Evolutionary conservation across 805 yeast species (phyloP).

Genomic region (Torulaspora quercuum): DNA sequence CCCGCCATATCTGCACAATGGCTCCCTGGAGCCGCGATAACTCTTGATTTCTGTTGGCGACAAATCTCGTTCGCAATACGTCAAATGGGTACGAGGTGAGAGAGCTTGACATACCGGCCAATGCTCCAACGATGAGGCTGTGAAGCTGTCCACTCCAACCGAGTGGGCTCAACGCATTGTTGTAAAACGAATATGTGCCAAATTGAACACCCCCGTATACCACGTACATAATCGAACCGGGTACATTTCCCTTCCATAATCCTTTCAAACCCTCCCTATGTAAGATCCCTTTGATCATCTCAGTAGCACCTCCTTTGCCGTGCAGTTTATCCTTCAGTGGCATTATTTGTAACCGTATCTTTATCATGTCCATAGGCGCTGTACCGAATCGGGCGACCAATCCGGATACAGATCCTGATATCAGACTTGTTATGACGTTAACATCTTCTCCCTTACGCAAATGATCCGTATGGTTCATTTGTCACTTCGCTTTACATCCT

Average conservation of each 20-base stretch:
- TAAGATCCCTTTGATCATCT: constrained; percentile 44
- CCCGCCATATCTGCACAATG: constrained; percentile 33
- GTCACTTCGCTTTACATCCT: constrained; percentile 1
- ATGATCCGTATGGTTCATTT: constrained; percentile 39
- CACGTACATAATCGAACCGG: constrained; percentile 84
- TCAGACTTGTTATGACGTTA: constrained; percentile 48
- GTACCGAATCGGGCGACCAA: constrained; percentile 47
- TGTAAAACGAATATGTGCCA: constrained; percentile 59
- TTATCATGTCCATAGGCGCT: constrained; percentile 36
- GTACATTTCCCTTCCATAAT: constrained; percentile 95
- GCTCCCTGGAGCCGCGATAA: constrained; percentile 26
- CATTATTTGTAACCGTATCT: constrained; percentile 32
- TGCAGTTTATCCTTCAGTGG: constrained; percentile 9
- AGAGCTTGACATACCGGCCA: constrained; percentile 76
- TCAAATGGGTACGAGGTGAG: constrained; percentile 83
- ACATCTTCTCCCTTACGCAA: constrained; percentile 51
- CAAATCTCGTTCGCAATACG: constrained; percentile 79
- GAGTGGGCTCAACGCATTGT: constrained; percentile 35
- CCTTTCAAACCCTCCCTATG: constrained; percentile 67
- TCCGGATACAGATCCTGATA: constrained; percentile 75
- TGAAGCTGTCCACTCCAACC: constrained; percentile 31
- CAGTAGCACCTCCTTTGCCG: constrained; percentile 9
- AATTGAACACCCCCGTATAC: constrained; percentile 85
- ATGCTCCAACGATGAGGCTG: constrained; percentile 60
- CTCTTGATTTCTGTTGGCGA: constrained; percentile 50